Percentiles rank a stretch among this genome's conserved stretches.
Evolutionary conservation across 1,284 basidiomycete species (phyloP).

Genomic region (Calocybe gambosa): DNA sequence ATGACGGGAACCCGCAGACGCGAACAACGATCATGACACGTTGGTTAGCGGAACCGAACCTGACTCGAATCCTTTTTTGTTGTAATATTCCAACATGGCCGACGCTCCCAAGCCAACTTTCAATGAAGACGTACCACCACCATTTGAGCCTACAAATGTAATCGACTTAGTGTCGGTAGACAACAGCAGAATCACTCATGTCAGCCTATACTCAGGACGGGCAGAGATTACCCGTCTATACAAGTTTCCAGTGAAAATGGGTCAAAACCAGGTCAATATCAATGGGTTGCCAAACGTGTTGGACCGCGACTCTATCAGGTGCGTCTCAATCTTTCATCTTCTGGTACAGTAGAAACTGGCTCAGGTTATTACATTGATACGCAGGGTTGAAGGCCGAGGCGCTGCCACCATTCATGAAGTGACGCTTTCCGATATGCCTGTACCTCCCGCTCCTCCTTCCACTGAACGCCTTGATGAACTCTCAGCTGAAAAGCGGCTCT

Average conservation of each 20-base stretch:
- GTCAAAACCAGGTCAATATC: conserved; percentile 25
- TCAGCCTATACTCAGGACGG: conserved; percentile 17
- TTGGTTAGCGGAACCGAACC: no score
- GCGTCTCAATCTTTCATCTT: not conserved
- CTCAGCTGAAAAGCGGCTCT: conserved; percentile 14
- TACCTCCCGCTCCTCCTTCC: conserved; percentile 7
- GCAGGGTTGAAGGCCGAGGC: conserved; percentile 30
- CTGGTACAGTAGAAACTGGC: no score
- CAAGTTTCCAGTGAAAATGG: conserved; percentile 17
- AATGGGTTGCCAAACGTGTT: conserved; percentile 22
- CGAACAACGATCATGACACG: no score
- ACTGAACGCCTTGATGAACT: conserved; percentile 19
- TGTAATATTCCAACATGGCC: no score
- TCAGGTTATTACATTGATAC: no score
- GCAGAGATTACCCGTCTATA: conserved; percentile 20
- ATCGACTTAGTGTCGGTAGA: conserved; percentile 9
- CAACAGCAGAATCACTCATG: conserved; percentile 5
- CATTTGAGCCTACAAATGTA: conserved; percentile 4
- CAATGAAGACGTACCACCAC: conserved; percentile 3
- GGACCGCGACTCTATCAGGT: conserved; percentile 26
- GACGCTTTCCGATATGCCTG: conserved; percentile 19
- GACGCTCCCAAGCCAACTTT: no score
- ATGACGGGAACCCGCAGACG: no score
- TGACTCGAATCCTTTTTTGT: no score
- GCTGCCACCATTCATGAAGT: conserved; percentile 32